Evolutionary conservation across 441 rosid genomes (phyloP), one percentile per base, ranked within the genome.

Genomic region (Gossypium laxum): DNA sequence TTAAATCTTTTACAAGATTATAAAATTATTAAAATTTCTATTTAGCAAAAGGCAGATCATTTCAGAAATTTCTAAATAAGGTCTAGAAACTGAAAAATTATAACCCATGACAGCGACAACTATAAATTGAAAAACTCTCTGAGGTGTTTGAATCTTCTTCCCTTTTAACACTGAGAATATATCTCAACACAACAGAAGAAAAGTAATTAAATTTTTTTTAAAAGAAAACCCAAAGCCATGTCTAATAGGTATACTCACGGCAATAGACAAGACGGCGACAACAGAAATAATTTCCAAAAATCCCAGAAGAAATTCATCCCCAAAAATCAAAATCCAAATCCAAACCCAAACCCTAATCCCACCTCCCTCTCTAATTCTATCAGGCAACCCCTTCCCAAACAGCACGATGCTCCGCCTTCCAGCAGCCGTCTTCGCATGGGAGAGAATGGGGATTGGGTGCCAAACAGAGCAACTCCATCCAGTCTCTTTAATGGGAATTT

Each of bases 311-410:
- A 78, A 76, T 85, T 84, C 81, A 82, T 78, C 62, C 90, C 91
- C 32, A 86, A 80, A 74, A 65, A 56, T 22, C 34, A 56, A 22
- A 56, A 58, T 61, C 83, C 76, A 70, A 62, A 72, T 73, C 66
- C 67, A 7, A 67, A 2, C 70, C 70, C 50, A 45, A 73, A 73
- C 63, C 75, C 76, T 47, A 76, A 63, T 47, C 79, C 87, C 15
- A 82, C 83, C 32, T 82, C 90, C 5, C 92, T 93, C 69, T 90
- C 96, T 1, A 72, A 74, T 71, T 89, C 96, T 26, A 90, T 91
- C 58, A 75, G 97, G 45, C 81, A 83, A 70, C 82, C 90, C 22
- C 52, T 77, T 6, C 38, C 74, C 66, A 68, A 73, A 32, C 84
- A 24, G 74, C 70, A 80, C n/a, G 75, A 11, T 79, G 69, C 80